Base-by-base conservation (phyloP, 2,329 filamentous ascomycete genomes). In the Proliferodiscus dingleyae region DNA sequence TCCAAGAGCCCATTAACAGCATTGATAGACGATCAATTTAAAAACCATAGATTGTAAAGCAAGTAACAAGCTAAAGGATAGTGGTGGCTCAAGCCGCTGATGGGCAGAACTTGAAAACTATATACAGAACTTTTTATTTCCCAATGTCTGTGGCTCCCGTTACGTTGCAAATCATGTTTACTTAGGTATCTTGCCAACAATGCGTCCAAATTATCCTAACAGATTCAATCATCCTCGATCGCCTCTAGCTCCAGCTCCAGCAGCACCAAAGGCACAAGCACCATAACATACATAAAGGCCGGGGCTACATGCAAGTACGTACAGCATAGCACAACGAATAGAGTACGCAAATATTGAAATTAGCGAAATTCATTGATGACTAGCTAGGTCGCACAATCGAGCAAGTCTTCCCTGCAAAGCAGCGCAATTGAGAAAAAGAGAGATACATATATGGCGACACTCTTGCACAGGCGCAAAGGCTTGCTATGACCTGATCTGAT, bases 401-500 rank as follows among this genome's bases (percentile, higher is more conserved):
- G 39, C 39, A 42, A 7, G 16, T 32, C 39, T 34, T 34, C 39
- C 39, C 24, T 42, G 28, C 34, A 44, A 16, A 34, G 16, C 32
- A 34, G 9, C 32, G 32, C 32, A 18, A n/a, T 15, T 15, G 11
- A 9, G 4, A 34, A 34, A 30, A 28, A 28, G 40, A 42, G 38
- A 43, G 47, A 48, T 46, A 57, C 47, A 53, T 45, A 37, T 52
- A 45, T 42, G 45, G 39, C 45, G 21, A 41, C 33, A 40, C 44
- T 50, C 45, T 53, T 49, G 52, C 56, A 54, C 52, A 57, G 47
- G 43, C 47, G 49, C 51, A 53, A 54, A 43, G 21, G 39, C 30
- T 52, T 49, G 48, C 50, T 51, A 43, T 49, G 32, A 15, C 16
- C 32, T 9, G 18, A 15, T 34, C 32, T 18, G 32, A 9, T 19